Percentiles rank a stretch among this genome's conserved stretches.
Conservation (phyloP, 73 alveolate species). For the Uronychia binucleata region DNA sequence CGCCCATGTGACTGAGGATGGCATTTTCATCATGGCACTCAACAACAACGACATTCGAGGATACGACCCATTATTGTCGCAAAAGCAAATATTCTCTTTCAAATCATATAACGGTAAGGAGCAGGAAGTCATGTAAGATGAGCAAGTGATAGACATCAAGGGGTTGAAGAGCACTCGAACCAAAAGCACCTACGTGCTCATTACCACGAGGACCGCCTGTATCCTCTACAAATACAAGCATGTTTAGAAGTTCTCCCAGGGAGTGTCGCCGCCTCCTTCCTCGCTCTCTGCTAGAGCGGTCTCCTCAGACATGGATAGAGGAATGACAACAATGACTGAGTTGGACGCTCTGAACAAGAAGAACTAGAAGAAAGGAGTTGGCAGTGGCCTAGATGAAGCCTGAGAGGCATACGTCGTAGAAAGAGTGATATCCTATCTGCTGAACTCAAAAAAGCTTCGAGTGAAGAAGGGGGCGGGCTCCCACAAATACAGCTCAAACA, state of each 20-base stretch:
- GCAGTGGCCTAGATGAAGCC: neutral
- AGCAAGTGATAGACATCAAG: conserved; percentile 40
- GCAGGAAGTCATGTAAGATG: conserved; percentile 9
- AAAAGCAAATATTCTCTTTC: neutral
- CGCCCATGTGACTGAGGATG: neutral
- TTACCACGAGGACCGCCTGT: conserved; percentile 59
- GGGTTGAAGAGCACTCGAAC: conserved; percentile 24
- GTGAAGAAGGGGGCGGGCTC: conserved; percentile 26
- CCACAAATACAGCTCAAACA: conserved; percentile 42
- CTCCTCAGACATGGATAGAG: neutral
- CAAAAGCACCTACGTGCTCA: conserved; percentile 9
- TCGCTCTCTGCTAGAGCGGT: neutral
- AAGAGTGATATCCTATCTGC: conserved; percentile 40
- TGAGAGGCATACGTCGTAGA: conserved; percentile 1
- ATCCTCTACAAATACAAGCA: conserved; percentile 19
- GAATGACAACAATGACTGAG: neutral
- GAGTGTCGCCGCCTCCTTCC: neutral
- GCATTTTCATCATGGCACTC: neutral
- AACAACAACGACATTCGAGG: neutral
- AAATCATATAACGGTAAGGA: neutral
- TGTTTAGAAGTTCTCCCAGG: neutral
- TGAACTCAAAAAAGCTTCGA: conserved; percentile 47
- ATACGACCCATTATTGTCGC: neutral
- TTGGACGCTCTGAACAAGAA: neutral
- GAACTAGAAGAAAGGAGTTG: neutral